Base-by-base conservation (phyloP, 1,139 yeast genomes). In the Diutina sp. region DNA sequence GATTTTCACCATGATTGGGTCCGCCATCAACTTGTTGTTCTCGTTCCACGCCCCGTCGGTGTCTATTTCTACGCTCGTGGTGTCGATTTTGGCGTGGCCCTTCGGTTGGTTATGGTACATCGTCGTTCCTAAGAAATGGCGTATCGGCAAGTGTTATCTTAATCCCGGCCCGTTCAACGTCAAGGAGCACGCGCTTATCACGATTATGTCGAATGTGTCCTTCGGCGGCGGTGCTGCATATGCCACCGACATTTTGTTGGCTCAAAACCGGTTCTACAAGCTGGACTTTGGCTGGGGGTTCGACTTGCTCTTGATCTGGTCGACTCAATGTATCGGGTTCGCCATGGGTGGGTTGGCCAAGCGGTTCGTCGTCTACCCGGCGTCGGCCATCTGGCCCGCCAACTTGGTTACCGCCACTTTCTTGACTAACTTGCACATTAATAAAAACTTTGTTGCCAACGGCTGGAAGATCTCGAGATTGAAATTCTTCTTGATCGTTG, bases 331-430 rank as follows among this genome's bases (percentile, higher is more conserved):
- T 62, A 73, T 84, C 55, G 90, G 90, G 12, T 81, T 83, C 61
- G 83, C 86, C 16, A 67, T 83, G 57, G 87, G 87, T 47, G 90
- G 90, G 54, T 60, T 82, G 59, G 74, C 77, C 55, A 72, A 82
- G 64, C 73, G 80, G 62, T 73, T 82, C 32, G 72, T 84, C 61
- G 85, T 84, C 18, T 79, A 79, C 59, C 86, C 89, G 2, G 77
- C 85, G 4, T 72, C 81, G 8, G 82, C 84, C 69, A 77, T 84
- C 56, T 85, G 90, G 90, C 90, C 90, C 1, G 69, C 80, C 16
- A 83, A 62, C 71, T 81, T 67, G 69, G 78, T 74, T 56, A 69
- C 76, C 21, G 61, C 73, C 55, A 72, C 79, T 16, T 74, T 77
- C 61, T 73, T 83, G 63, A 82, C 86, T 58, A 82, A 82, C 63